Base-by-base conservation (phyloP, 2,329 filamentous ascomycete species). In the Hansfordia pulvinata region DNA sequence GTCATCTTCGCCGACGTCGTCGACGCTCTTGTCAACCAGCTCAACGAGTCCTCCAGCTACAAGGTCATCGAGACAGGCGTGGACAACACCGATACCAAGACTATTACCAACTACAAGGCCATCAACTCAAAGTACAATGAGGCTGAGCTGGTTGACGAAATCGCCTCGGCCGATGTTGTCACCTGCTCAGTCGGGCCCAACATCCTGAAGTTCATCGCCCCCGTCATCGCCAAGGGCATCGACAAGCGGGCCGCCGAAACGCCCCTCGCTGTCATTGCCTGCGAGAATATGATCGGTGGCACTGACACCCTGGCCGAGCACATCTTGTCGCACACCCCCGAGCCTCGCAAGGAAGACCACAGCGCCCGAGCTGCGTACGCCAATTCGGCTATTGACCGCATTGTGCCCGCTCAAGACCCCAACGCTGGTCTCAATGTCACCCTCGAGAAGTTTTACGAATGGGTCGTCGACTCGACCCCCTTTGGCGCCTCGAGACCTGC, bases 401-500 rank as follows among this genome's bases (percentile, higher is more conserved):
- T 98, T 50, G 90, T 96, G 14, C 90, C 90, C 10, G 82, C 84
- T 22, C 90, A 96, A 59, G 76, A 84, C 34, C 59, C 72, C 26
- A 61, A 82, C 42, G 71, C 77, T 14, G 85, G 85, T 30, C 69
- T 98, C 23, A 76, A 94, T 47, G 90, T 98, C 39, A 86, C 78
- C 46, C 85, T 98, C 25, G 90, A 98, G 68, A 90, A 90, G 60
- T 98, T 96, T 67, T 94, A 83, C 61, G 90, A 98, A 63, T 98
- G 90, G 90, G 88, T 90, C 20, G 86, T 98, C 27, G 90, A 98
- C 50, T 62, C 73, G 50, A 78, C 73, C 23, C 88, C 88, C 3
- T 94, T 96, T 55, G 66, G 76, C 37, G 60, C 68, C 35, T 64
- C 66, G 28, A 67, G 71, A 40, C 86, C 85, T 5, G 57, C 70